Evolutionary conservation across 176 grass and related monocot species (phyloP), one percentile per base, ranked within the genome.

Genomic region (Zizania latifolia): DNA sequence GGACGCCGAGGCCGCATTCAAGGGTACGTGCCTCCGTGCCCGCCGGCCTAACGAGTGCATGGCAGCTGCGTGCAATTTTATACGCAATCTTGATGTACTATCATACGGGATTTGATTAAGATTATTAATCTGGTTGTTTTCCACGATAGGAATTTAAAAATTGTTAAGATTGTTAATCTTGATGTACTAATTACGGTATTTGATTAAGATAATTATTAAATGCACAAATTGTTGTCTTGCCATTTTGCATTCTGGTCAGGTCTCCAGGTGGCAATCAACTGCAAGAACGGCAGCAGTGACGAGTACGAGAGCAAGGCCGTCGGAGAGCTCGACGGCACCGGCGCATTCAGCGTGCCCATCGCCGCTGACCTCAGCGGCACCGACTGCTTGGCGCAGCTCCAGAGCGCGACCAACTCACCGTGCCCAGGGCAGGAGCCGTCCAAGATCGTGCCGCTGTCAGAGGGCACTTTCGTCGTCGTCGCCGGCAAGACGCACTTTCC

Each of bases 351-450:
- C 67, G 46, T 84, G n/a, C 67, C 82, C 0, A 14, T 84, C 1
- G 13, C 19, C 21, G 6, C 48, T 0, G 36, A 72, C 21, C 67
- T 65, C 11, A 39, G 69, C 0, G 40, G 39, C 15, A 58, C 14
- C 45, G 46, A 72, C 45, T 84, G 82, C 45, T 17, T 72, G 35
- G 82, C 82, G 0, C 82, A 84, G 58, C 82, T 84, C 35, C 75
- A 78, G 28, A 65, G 4, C 8, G 14, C 58, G n/a, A n/a, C n/a
- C 38, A 72, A 53, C 9, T 1, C 0, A 6, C 75, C 82, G 0
- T 84, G 82, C 58, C 28, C 58, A 2, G 58, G 82, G 2, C 82
- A 84, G 67, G 82, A 84, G 66, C 82, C 74, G 0, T 84, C 82
- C 3, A 57, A 19, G 45, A 43, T 84, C 45, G 21, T 31, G 19